These are phyloP conservation scores for Neohortaea acidophila DNA, from an alignment of 495 filamentous ascomycete species.

Conservation along the genomic window DNA sequence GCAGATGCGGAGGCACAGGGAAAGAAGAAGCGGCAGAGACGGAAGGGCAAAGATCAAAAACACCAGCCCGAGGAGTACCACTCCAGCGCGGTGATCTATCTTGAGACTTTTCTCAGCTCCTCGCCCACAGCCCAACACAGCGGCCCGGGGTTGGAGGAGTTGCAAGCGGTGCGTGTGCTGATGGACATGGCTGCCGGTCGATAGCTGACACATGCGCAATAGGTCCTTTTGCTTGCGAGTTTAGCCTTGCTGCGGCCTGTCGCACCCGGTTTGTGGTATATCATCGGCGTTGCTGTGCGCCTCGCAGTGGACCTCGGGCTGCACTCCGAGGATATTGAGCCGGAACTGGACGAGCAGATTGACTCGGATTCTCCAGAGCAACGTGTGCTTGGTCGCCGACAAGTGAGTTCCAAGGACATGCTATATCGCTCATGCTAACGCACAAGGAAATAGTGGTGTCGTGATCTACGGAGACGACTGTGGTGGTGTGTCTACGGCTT, in stretches of 20 bases:
- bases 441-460: conserved; percentile 69
- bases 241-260: conserved; percentile 85
- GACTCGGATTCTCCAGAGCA: conserved; percentile 8
- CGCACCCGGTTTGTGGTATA: conserved; percentile 91
- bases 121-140: conserved; percentile 42
- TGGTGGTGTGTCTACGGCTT: conserved; percentile 98
- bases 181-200: too few species aligned
- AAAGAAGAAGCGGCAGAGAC: conserved; percentile 36
- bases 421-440: too few species aligned
- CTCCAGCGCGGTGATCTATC: conserved; percentile 77
- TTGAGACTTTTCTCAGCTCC: conserved; percentile 71
- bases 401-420: too few species aligned
- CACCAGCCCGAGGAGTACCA: conserved; percentile 91
- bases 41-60: conserved; percentile 43
- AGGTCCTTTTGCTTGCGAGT: conserved; percentile 75
- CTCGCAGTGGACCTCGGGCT: conserved; percentile 82
- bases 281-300: conserved; percentile 81
- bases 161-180: conserved; percentile 84
- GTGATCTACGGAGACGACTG: conserved; percentile 70
- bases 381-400: conserved; percentile 42
- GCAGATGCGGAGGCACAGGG: conserved; percentile 21
- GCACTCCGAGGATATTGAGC: conserved; percentile 76
- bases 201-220: too few species aligned
- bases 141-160: conserved; percentile 72
- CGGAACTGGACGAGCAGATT: conserved; percentile 25